Evolutionary conservation across 768 basidiomycete species (phyloP).

Genomic region (Russula sp.): DNA sequence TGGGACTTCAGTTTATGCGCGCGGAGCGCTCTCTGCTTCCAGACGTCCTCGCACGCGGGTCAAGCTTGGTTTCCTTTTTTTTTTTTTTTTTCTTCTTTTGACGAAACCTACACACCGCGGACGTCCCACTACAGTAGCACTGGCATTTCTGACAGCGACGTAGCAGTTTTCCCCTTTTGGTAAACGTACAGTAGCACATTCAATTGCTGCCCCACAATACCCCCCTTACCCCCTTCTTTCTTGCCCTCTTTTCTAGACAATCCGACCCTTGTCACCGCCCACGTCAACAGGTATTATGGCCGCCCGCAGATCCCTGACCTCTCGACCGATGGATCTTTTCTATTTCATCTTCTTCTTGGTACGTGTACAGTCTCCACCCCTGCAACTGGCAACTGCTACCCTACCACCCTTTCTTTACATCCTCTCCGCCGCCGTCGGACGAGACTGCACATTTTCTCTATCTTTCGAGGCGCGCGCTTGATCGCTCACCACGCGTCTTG

Average conservation of each 20-base stretch:
- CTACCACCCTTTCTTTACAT: neutral
- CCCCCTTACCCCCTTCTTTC: no score
- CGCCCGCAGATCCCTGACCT: slow-evolving; percentile 36
- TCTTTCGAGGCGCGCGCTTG: neutral
- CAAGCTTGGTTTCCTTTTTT: no score
- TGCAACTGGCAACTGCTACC: no score
- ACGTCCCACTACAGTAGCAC: no score
- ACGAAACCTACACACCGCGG: no score
- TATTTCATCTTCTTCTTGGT: slow-evolving; percentile 72
- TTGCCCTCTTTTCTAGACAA: neutral
- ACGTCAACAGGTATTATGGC: neutral
- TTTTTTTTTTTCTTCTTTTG: no score
- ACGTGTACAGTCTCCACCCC: slow-evolving; percentile 23
- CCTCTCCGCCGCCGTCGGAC: neutral
- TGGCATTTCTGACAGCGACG: no score
- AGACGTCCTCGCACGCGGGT: no score
- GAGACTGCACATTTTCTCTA: neutral
- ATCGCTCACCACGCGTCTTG: neutral
- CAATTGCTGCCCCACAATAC: neutral
- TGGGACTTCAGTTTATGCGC: no score
- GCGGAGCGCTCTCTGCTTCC: no score
- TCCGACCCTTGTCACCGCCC: neutral
- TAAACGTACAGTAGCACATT: no score
- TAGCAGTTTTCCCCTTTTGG: no score
- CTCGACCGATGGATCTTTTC: slow-evolving; percentile 58